phyloP scores from a whole-genome alignment of 108 stramenopile genomes.

The Skeletonema costatum region DNA sequence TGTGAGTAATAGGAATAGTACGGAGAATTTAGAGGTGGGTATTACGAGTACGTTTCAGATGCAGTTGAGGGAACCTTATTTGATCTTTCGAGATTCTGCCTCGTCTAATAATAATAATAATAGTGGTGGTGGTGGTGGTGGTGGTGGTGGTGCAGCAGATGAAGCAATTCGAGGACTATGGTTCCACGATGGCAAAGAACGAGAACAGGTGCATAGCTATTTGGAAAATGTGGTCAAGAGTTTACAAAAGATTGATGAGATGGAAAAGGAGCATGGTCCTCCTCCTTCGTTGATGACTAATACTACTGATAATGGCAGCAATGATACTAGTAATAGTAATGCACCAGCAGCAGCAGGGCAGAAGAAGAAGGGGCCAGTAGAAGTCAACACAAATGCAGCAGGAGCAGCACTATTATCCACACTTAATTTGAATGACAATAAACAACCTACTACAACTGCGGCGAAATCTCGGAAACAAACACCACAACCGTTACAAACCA shows the following conservation, averaged over 20 bases:
- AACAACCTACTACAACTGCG: not conserved
- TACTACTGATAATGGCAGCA: not conserved
- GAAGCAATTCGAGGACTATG: conserved; percentile 71
- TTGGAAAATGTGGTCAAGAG: conserved; percentile 53
- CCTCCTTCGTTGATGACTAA: not conserved
- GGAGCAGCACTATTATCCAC: conserved; percentile 48
- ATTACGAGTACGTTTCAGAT: conserved; percentile 66
- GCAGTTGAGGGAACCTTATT: conserved; percentile 75
- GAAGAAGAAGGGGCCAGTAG: not conserved
- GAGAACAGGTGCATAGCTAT: conserved; percentile 47
- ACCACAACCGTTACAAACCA: not conserved
- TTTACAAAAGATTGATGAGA: conserved; percentile 37
- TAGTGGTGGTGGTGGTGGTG: not conserved
- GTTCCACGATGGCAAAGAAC: conserved; percentile 76
- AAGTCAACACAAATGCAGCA: conserved; percentile 14
- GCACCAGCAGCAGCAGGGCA: not conserved
- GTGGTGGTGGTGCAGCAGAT: not conserved
- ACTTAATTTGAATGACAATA: conserved; percentile 22
- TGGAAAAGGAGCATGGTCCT: conserved; percentile 17
- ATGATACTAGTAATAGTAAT: not conserved
- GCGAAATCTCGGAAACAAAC: not conserved
- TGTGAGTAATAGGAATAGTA: conserved; percentile 70
- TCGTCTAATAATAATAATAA: conserved; percentile 21
- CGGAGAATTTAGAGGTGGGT: conserved; percentile 69
- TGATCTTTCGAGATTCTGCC: conserved; percentile 61